Base-by-base conservation (phyloP, 768 basidiomycete species). In the Auriculariales sp. region DNA sequence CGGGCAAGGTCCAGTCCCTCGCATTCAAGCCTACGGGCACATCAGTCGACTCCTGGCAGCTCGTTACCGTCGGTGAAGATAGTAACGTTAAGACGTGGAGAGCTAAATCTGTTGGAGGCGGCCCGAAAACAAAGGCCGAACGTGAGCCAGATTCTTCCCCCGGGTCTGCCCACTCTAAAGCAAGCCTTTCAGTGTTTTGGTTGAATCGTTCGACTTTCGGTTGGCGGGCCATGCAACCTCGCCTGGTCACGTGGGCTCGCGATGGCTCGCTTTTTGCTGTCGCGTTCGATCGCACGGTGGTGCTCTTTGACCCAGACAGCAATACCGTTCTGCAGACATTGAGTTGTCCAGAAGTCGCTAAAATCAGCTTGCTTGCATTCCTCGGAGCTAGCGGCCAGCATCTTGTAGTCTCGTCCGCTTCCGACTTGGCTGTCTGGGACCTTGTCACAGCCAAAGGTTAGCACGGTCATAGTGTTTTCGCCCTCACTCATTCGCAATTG, bases 231-330 rank as follows among this genome's bases (percentile, higher is more conserved):
- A 74, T 79, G 58, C 65, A 69, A 47, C 86, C 91, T 28, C 71
- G 69, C 48, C 71, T 79, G 54, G 68, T 75, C 0, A 72, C 79
- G 1, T 95, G 91, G 80, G 88, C 93, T 4, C 73, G 71, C 3
- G 95, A 99, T 61, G 83, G 78, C 7, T 92, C 92, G 4, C 70
- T 99, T 28, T 67, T 98, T 42, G 84, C 83, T 11, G 72, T 93
- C 19, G 71, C 81, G 11, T 72, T 84, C 48, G 79, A 78, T 0
- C 60, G 73, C 14, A 75, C 76, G 52, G 71, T 93, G 48, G 76
- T 78, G 4, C 62, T 98, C 4, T 95, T 85, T 63, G 81, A 90
- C 57, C 72, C 86, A 0, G 57, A 66, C 19, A 78, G 77, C 22
- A 82, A 78, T 53, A 63, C 69, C 22, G 64, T 86, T 14, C 67